Conservation (phyloP, 768 basidiomycete genomes). For the Naganishia friedmannii region DNA sequence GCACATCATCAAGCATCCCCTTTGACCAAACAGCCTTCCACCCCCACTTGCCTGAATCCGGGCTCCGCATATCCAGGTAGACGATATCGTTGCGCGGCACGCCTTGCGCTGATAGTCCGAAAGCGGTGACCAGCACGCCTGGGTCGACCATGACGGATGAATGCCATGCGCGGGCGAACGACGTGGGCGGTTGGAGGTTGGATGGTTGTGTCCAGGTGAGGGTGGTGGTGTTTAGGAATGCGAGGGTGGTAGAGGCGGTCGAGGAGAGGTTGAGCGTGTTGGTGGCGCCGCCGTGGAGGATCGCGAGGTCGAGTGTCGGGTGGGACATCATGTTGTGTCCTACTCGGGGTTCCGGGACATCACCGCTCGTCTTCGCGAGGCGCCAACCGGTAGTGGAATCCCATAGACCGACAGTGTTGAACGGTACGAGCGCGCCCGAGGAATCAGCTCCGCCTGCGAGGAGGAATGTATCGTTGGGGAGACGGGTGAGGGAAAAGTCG, state of each 20-base stretch:
- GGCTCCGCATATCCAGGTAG: constrained; percentile 49
- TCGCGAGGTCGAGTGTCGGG: constrained; percentile 43
- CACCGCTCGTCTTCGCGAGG: constrained; percentile 40
- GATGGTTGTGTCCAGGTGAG: constrained; percentile 48
- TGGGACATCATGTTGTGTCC: constrained; percentile 49
- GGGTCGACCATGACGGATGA: constrained; percentile 46
- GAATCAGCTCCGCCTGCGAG: constrained; percentile 44
- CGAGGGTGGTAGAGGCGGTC: constrained; percentile 38
- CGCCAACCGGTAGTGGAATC: constrained; percentile 40
- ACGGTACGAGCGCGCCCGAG: constrained; percentile 40
- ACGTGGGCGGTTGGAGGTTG: constrained; percentile 46
- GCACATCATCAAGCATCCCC: constrained; percentile 38
- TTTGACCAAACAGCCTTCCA: constrained; percentile 48
- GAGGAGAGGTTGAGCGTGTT: constrained; percentile 26
- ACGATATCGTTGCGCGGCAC: constrained; percentile 42
- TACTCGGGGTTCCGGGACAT: constrained; percentile 42
- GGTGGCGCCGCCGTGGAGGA: constrained; percentile 45
- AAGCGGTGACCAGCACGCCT: constrained; percentile 51
- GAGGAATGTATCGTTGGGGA: constrained; percentile 35
- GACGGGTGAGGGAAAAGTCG: constrained; percentile 45
- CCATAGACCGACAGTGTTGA: constrained; percentile 44
- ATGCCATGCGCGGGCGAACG: constrained; percentile 46
- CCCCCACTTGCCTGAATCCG: constrained; percentile 39
- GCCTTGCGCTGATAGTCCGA: constrained; percentile 39
- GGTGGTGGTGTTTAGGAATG: constrained; percentile 48